phyloP scores from a whole-genome alignment of 768 basidiomycete genomes.

The Tylopilus plumbeoviolaceoides region DNA sequence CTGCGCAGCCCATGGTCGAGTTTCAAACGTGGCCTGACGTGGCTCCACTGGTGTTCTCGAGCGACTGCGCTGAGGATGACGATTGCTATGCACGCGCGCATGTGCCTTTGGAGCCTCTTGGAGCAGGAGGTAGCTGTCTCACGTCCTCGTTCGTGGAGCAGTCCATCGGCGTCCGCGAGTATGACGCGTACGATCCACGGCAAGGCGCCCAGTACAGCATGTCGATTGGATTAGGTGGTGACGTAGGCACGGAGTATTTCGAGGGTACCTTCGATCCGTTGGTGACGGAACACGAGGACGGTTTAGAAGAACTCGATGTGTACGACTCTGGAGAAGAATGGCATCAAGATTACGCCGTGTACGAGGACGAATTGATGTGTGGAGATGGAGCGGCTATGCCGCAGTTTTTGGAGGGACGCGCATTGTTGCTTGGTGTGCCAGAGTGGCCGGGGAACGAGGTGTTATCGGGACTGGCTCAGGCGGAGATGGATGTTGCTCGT shows the following conservation, averaged over 20 bases:
- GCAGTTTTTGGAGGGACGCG: conserved; percentile 50
- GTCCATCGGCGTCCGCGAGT: not conserved
- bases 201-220: not conserved
- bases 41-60: conserved; percentile 8
- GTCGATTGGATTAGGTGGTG: not conserved
- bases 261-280: not conserved
- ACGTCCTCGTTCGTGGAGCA: not conserved
- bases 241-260: not conserved
- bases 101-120: not conserved
- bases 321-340: not conserved
- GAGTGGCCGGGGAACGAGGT: conserved; percentile 5
- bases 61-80: conserved; percentile 9
- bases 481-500: conserved; percentile 61
- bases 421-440: conserved; percentile 42
- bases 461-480: conserved; percentile 35
- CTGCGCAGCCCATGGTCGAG: not conserved
- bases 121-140: not conserved
- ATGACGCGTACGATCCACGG: not conserved
- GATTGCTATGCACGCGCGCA: not conserved
- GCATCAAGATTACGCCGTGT: not conserved
- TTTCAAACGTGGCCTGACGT: conserved; percentile 13
- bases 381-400: conserved; percentile 3
- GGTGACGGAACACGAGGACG: conserved; percentile 3
- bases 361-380: not conserved
- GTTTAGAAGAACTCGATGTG: not conserved